Conservation (phyloP, 768 basidiomycete genomes). For the Clitopilus hobsonii region DNA sequence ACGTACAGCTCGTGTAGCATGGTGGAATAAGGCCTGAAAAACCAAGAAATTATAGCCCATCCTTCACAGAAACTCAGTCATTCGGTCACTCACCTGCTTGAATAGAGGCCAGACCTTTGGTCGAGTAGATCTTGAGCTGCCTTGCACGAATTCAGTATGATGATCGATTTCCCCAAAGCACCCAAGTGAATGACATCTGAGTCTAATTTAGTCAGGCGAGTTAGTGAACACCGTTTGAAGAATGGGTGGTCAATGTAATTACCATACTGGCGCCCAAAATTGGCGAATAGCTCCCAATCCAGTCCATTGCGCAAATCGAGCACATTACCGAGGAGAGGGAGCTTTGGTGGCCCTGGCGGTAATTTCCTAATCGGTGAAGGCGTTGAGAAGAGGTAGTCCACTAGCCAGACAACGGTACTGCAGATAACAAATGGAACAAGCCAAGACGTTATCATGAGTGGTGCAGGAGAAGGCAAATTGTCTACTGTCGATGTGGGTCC, state of each 20-base stretch:
- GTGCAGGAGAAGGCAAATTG: too few relatives aligned
- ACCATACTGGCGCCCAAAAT: slow-evolving; percentile 10
- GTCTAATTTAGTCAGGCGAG: slow-evolving; percentile 3
- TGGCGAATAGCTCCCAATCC: slow-evolving; percentile 11
- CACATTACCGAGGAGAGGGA: slow-evolving; percentile 10
- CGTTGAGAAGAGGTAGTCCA: not conserved
- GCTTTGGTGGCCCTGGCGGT: slow-evolving; percentile 9
- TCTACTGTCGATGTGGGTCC: too few relatives aligned
- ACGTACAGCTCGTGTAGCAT: slow-evolving; percentile 1
- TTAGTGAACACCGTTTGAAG: not conserved
- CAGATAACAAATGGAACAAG: too few relatives aligned
- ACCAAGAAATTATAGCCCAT: not conserved
- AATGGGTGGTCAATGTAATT: not conserved
- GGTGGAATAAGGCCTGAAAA: not conserved
- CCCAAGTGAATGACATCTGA: slow-evolving; percentile 19
- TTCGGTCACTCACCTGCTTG: slow-evolving; percentile 11
- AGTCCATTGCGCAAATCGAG: slow-evolving; percentile 3
- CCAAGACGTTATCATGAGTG: too few relatives aligned
- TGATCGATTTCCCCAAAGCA: slow-evolving; percentile 14
- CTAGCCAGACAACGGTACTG: not conserved
- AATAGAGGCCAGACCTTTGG: slow-evolving; percentile 16
- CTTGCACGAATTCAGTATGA: slow-evolving; percentile 17
- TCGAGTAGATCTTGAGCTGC: slow-evolving; percentile 19
- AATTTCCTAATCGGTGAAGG: not conserved
- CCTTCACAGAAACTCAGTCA: not conserved